Conservation (phyloP, 257 asterid species). For the Mentha longifolia region DNA sequence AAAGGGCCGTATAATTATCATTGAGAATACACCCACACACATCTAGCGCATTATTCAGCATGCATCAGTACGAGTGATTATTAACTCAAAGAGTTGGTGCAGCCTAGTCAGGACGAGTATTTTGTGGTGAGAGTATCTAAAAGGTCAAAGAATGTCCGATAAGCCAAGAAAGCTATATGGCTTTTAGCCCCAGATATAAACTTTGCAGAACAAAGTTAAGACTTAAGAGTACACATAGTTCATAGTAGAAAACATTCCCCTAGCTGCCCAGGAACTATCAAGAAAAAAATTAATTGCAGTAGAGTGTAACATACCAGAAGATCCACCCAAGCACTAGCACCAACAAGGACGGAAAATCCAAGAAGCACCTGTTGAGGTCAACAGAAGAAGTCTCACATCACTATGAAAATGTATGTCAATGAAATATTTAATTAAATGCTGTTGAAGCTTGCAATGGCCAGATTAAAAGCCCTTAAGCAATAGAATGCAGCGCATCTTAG, state of each 20-base stretch:
- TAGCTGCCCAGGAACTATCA: constrained; percentile 7
- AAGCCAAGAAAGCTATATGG: not conserved
- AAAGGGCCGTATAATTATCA: not conserved
- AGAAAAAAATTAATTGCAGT: constrained; percentile 15
- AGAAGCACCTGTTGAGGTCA: constrained; percentile 74
- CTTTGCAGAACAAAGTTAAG: not conserved
- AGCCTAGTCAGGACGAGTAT: not conserved
- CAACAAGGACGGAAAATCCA: constrained; percentile 96
- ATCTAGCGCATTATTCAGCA: not conserved
- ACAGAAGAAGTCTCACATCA: constrained; percentile 6
- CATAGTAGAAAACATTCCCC: not conserved
- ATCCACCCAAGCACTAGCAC: constrained; percentile 99
- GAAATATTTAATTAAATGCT: constrained; percentile 4
- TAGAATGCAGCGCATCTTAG: constrained; percentile 8
- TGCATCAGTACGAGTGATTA: constrained; percentile 2
- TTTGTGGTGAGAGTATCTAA: not conserved
- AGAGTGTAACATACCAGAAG: constrained; percentile 66
- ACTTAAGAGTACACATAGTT: not conserved
- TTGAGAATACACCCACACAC: not conserved
- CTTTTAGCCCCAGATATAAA: constrained; percentile 20
- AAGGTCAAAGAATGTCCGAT: not conserved
- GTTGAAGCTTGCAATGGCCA: constrained; percentile 10
- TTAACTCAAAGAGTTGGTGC: not conserved
- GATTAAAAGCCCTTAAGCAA: constrained; percentile 1
- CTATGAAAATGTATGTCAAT: constrained; percentile 15